Evolutionary conservation across 176 grass and related monocot genomes (phyloP).

Genomic region (Pontederia paniculata): DNA sequence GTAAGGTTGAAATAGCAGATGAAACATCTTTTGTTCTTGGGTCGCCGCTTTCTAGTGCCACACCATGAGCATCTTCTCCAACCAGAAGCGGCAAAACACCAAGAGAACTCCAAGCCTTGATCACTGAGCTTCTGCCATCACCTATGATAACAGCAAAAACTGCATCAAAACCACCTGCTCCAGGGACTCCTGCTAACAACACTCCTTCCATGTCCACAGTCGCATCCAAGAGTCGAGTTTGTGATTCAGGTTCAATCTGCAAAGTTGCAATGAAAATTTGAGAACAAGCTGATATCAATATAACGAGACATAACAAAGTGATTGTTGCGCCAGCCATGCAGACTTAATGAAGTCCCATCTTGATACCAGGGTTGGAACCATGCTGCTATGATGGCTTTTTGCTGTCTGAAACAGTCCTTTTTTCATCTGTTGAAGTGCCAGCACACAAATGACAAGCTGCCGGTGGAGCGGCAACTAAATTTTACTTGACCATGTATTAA

Average conservation of each 20-base stretch:
- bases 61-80: constrained; percentile 57
- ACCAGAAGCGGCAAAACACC: constrained; percentile 77
- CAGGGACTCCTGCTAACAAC: constrained; percentile 80
- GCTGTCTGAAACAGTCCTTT: too few relatives aligned
- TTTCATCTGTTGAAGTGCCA: too few relatives aligned
- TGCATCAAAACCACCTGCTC: constrained; percentile 84
- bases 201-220: constrained; percentile 83
- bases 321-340: too few relatives aligned
- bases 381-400: too few relatives aligned
- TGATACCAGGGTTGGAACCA: too few relatives aligned
- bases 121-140: constrained; percentile 45
- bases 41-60: constrained; percentile 73
- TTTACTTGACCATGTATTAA: too few relatives aligned
- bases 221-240: constrained; percentile 60
- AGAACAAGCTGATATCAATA: not conserved
- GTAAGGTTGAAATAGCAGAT: constrained; percentile 54
- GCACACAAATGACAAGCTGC: too few relatives aligned
- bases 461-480: too few relatives aligned
- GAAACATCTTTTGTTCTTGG: constrained; percentile 81
- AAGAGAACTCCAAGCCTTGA: constrained; percentile 47
- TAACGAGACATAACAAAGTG: not conserved
- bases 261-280: constrained; percentile 2
- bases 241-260: constrained; percentile 82
- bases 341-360: too few relatives aligned
- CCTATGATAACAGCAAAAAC: constrained; percentile 76